phyloP scores from a whole-genome alignment of 73 alveolate species.

The Uronychia binucleata region DNA sequence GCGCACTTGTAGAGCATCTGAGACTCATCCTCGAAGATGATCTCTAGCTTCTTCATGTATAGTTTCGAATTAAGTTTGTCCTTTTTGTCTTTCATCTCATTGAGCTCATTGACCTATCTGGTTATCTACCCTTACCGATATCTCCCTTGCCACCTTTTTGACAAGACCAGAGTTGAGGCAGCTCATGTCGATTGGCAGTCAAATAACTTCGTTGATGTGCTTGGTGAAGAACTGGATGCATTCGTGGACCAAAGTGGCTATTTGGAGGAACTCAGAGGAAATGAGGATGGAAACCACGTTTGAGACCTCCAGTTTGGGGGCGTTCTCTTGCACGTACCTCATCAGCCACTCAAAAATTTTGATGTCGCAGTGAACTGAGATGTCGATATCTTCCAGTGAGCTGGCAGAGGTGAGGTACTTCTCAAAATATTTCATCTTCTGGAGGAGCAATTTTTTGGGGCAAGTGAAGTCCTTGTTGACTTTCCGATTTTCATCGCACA shows the following conservation, averaged over 20 bases:
- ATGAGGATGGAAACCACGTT: constrained; percentile 72
- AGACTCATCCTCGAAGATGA: constrained; percentile 59
- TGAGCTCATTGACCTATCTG: constrained; percentile 34
- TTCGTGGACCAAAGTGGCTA: constrained; percentile 61
- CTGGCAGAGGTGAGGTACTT: constrained; percentile 48
- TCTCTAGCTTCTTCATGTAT: constrained; percentile 61
- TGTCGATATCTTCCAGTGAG: constrained; percentile 60
- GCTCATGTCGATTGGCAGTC: constrained; percentile 75
- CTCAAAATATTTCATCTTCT: constrained; percentile 79
- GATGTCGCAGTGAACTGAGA: constrained; percentile 79
- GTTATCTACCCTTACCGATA: constrained; percentile 35
- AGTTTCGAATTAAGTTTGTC: constrained; percentile 67
- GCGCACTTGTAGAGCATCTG: constrained; percentile 57
- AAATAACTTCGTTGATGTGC: constrained; percentile 51
- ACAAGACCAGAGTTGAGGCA: constrained; percentile 45
- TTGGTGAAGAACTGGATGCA: constrained; percentile 40
- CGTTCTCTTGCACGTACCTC: constrained; percentile 46
- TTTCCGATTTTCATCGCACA: constrained; percentile 66
- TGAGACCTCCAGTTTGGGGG: constrained; percentile 54
- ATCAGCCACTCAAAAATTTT: constrained; percentile 78
- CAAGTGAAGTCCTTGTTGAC: constrained; percentile 68
- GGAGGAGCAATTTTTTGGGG: constrained; percentile 38
- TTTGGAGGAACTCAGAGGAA: constrained; percentile 70
- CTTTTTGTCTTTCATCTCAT: constrained; percentile 51
- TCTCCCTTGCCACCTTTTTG: constrained; percentile 18